Evolutionary conservation across 2,329 filamentous ascomycete genomes (phyloP).

Genomic region (Periconia sp.): DNA sequence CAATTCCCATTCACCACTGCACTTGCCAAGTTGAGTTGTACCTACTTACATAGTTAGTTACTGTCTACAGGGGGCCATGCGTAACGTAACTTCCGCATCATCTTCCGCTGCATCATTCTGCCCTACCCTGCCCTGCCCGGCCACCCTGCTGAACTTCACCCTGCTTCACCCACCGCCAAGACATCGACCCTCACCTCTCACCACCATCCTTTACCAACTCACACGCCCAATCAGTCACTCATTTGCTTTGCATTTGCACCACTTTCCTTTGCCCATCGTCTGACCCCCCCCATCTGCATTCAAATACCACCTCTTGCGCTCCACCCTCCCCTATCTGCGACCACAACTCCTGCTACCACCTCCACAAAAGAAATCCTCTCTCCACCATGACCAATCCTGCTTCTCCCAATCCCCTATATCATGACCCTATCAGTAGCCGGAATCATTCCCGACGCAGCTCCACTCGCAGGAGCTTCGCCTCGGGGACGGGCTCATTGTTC

Average conservation of each 20-base stretch:
- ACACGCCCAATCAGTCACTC: slow-evolving; percentile 7
- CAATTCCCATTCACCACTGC: too few species aligned
- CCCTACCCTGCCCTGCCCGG: too few species aligned
- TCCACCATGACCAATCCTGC: slow-evolving; percentile 21
- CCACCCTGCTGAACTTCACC: too few species aligned
- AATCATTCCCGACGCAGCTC: slow-evolving; percentile 28
- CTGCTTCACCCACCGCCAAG: slow-evolving; percentile 10
- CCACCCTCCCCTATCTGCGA: neutral
- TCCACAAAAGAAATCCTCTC: neutral
- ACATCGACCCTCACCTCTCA: slow-evolving; percentile 25
- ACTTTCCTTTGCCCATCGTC: neutral
- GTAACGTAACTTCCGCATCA: slow-evolving; percentile 18
- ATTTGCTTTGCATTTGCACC: neutral
- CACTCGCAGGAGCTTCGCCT: slow-evolving; percentile 28
- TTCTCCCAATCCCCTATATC: slow-evolving; percentile 23
- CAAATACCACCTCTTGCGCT: neutral
- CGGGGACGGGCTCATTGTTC: slow-evolving; percentile 21
- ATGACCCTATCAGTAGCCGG: slow-evolving; percentile 15
- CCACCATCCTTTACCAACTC: slow-evolving; percentile 22
- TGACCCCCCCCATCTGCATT: neutral
- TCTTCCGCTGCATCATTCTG: neutral
- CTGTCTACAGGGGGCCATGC: too few species aligned
- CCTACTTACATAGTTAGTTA: too few species aligned
- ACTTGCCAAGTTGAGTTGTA: too few species aligned
- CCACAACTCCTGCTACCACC: neutral